Conservation (phyloP, 345 rosid species). For the Erysimum cheiranthoides region DNA sequence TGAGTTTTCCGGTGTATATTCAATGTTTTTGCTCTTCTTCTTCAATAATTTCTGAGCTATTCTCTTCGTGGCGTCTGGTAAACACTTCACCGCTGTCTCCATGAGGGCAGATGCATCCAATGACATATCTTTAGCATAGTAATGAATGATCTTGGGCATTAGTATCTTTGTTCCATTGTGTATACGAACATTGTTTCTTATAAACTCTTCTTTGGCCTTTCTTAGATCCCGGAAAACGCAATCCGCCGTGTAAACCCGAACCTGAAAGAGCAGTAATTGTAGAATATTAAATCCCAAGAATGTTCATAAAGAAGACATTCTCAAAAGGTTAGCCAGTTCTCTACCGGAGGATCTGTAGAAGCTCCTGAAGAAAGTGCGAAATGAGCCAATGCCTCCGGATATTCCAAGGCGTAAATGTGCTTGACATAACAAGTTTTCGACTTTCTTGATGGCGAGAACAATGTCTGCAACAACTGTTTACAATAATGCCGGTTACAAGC, state of each 20-base stretch:
- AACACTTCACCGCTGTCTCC: slow-evolving; percentile 48
- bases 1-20: slow-evolving; percentile 64
- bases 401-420: slow-evolving; percentile 78
- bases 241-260: slow-evolving; percentile 65
- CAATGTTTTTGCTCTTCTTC: slow-evolving; percentile 49
- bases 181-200: slow-evolving; percentile 56
- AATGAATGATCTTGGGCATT: slow-evolving; percentile 61
- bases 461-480: slow-evolving; percentile 74
- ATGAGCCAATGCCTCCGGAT: slow-evolving; percentile 81
- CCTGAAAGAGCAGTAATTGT: slow-evolving; percentile 44
- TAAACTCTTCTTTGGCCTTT: slow-evolving; percentile 66
- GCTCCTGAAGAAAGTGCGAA: slow-evolving; percentile 83
- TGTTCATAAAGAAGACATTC: neutral
- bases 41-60: slow-evolving; percentile 51
- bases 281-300: neutral
- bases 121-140: slow-evolving; percentile 74
- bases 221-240: slow-evolving; percentile 64
- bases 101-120: slow-evolving; percentile 49
- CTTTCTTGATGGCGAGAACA: slow-evolving; percentile 80
- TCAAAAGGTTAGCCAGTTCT: neutral
- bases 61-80: slow-evolving; percentile 55
- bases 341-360: slow-evolving; percentile 74
- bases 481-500: neutral
- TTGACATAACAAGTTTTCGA: slow-evolving; percentile 50
- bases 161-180: slow-evolving; percentile 68